Conservation (phyloP, 192 early-diverging fungal species). For the Backusella westeae region DNA sequence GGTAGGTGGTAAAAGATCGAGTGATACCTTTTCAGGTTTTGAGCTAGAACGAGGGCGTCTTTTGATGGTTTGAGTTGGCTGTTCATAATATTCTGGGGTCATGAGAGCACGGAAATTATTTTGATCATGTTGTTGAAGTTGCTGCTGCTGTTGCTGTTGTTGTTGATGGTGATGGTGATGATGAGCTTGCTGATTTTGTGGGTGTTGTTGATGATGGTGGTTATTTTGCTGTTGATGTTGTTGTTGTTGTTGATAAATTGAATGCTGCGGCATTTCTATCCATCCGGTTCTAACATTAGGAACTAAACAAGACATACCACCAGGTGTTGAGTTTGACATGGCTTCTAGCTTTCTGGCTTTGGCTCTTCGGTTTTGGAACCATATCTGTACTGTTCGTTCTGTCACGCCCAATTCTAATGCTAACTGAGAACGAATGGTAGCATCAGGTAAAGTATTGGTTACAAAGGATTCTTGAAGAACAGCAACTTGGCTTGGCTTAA, state of each 20-base stretch:
- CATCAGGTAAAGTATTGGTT: constrained; percentile 23
- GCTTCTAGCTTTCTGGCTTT: constrained; percentile 44
- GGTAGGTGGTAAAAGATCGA: background rate
- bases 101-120: constrained; percentile 10
- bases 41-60: constrained; percentile 6
- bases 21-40: constrained; percentile 16
- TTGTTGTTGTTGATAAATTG: constrained; percentile 7
- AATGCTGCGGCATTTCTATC: constrained; percentile 20
- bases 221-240: background rate
- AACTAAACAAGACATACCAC: constrained; percentile 3
- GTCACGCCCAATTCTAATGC: constrained; percentile 45
- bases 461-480: constrained; percentile 30
- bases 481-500: constrained; percentile 27
- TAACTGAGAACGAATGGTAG: constrained; percentile 12
- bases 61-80: background rate
- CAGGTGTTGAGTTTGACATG: background rate
- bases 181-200: background rate
- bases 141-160: background rate
- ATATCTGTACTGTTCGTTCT: constrained; percentile 72
- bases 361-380: constrained; percentile 81
- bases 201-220: background rate
- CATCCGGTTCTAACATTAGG: constrained; percentile 29
- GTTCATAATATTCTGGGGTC: constrained; percentile 19
- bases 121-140: background rate
- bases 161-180: background rate